Conservation (phyloP, 2,329 filamentous ascomycete genomes). For the Aspergillus sp. region DNA sequence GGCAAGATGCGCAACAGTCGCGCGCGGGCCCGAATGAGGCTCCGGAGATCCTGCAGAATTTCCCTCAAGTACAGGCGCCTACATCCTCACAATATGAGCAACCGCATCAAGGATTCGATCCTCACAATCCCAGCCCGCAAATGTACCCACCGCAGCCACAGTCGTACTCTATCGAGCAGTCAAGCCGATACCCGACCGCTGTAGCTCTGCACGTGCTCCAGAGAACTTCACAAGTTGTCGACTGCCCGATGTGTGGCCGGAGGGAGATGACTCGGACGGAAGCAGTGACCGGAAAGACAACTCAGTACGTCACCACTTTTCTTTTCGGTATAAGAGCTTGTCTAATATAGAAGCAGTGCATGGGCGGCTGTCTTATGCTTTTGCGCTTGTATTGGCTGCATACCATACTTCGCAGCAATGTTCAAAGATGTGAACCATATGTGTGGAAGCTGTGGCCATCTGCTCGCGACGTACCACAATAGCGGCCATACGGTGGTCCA, state of each 20-base stretch:
- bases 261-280: slow-evolving; percentile 37
- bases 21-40: neutral
- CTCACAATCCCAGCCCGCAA: slow-evolving; percentile 1
- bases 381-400: slow-evolving; percentile 51
- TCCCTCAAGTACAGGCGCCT: neutral
- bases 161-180: slow-evolving; percentile 11
- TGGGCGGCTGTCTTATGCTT: slow-evolving; percentile 53
- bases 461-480: slow-evolving; percentile 55
- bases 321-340: neutral
- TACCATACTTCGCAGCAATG: slow-evolving; percentile 54
- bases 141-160: slow-evolving; percentile 12
- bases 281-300: slow-evolving; percentile 31
- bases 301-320: slow-evolving; percentile 32
- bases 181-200: slow-evolving; percentile 30
- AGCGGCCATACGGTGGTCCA: slow-evolving; percentile 54
- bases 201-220: slow-evolving; percentile 33
- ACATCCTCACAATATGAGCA: neutral
- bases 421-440: slow-evolving; percentile 56
- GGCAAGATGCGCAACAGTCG: neutral
- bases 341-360: slow-evolving; percentile 35
- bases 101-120: neutral
- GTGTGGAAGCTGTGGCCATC: slow-evolving; percentile 51
- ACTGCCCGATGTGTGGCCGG: slow-evolving; percentile 53
- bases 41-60: neutral
- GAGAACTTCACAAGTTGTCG: slow-evolving; percentile 47